Evolutionary conservation across 768 basidiomycete species (phyloP).

Genomic region (Hericium rajendrae): DNA sequence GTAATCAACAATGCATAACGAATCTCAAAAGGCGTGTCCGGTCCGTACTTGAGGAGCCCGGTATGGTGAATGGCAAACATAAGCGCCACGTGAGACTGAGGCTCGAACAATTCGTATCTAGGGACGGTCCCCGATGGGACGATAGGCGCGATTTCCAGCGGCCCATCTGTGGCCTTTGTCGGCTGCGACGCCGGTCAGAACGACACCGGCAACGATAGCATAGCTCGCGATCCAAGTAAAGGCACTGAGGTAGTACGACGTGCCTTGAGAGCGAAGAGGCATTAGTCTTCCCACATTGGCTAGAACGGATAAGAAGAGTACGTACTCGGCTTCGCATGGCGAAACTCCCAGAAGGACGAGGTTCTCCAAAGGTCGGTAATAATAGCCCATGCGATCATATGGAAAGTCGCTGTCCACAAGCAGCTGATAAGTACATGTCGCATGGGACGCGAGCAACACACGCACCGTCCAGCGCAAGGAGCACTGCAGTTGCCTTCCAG

Average conservation of each 20-base stretch:
- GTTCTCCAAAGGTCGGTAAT: conserved; percentile 51
- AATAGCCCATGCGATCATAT: conserved; percentile 52
- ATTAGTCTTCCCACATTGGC: background rate
- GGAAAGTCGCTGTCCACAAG: conserved; percentile 37
- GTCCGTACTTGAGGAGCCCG: background rate
- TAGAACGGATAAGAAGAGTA: background rate
- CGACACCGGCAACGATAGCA: conserved; percentile 41
- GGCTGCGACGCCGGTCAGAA: conserved; percentile 54
- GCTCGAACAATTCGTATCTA: background rate
- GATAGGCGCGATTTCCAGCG: conserved; percentile 65
- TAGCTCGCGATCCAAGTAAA: conserved; percentile 54
- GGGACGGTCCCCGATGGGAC: conserved; percentile 19
- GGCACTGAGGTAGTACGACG: conserved; percentile 48
- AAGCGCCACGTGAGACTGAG: background rate
- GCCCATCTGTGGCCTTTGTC: conserved; percentile 62
- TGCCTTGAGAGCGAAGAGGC: conserved; percentile 29
- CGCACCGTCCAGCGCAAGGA: conserved; percentile 54
- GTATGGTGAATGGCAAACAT: background rate
- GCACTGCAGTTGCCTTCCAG: conserved; percentile 63
- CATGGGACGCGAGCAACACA: background rate
- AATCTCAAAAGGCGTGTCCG: no score
- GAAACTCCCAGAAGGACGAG: conserved; percentile 38
- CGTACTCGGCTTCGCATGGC: conserved; percentile 52
- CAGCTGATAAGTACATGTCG: background rate
- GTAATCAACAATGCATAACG: no score